Conservation (phyloP, 129 eudicot species). For the Centrapalus pauciflorus region DNA sequence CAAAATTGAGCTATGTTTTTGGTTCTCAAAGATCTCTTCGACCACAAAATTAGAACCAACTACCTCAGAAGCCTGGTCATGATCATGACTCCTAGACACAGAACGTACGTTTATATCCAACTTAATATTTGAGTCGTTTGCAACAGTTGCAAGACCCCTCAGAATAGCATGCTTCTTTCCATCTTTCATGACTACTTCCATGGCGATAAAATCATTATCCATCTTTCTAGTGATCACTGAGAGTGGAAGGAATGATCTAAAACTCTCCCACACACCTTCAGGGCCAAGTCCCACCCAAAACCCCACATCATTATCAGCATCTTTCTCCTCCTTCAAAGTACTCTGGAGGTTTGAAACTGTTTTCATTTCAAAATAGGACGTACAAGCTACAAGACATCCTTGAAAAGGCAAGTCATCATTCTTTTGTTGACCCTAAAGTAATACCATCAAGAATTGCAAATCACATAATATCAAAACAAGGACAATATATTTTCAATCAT, state of each 20-base stretch:
- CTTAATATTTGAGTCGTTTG: conserved; percentile 63
- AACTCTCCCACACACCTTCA: conserved; percentile 89
- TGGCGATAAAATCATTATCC: conserved; percentile 58
- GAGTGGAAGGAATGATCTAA: conserved; percentile 83
- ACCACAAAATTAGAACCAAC: conserved; percentile 12
- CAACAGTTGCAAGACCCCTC: conserved; percentile 76
- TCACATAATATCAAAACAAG: conserved; percentile 1
- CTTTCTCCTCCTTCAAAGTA: conserved; percentile 41
- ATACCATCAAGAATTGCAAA: neutral
- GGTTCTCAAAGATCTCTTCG: conserved; percentile 62
- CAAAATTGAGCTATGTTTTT: conserved; percentile 40
- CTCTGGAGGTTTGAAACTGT: conserved; percentile 36
- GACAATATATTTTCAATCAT: neutral
- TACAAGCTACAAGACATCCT: conserved; percentile 64
- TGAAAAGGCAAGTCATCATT: conserved; percentile 38
- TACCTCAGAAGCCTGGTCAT: conserved; percentile 22
- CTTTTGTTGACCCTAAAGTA: conserved; percentile 43
- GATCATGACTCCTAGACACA: conserved; percentile 27
- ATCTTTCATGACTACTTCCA: conserved; percentile 72
- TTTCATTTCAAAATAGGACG: conserved; percentile 71
- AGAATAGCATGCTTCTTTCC: conserved; percentile 89
- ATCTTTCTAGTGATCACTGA: conserved; percentile 62
- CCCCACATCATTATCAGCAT: conserved; percentile 60
- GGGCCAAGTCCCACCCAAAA: conserved; percentile 79
- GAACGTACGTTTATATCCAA: conserved; percentile 56